phyloP scores from a whole-genome alignment of 202 grass and related monocot species.

The Schoenoplectus triqueter region DNA sequence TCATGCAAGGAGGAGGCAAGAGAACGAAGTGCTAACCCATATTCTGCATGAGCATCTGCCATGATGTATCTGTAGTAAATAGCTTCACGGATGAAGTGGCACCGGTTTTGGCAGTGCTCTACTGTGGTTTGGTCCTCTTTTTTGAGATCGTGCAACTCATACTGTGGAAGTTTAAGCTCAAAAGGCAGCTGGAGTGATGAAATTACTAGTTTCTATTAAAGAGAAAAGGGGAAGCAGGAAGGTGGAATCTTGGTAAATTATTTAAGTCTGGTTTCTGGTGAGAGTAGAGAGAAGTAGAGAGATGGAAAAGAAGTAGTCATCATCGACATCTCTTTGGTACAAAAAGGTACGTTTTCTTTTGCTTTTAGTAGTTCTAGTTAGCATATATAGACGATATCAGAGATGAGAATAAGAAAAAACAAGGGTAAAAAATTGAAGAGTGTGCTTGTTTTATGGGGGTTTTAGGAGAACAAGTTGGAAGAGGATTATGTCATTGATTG shows the following conservation, averaged over 20 bases:
- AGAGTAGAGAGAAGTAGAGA: slow-evolving; percentile 38
- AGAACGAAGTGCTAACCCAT: neutral
- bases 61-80: slow-evolving; percentile 29
- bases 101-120: slow-evolving; percentile 28
- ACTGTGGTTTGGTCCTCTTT: slow-evolving; percentile 14
- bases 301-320: neutral
- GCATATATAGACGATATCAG: neutral
- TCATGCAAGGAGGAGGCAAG: slow-evolving; percentile 26
- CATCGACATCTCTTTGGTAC: slow-evolving; percentile 2
- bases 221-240: slow-evolving; percentile 28
- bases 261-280: slow-evolving; percentile 36
- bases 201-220: neutral
- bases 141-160: slow-evolving; percentile 30
- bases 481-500: slow-evolving; percentile 23
- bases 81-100: neutral
- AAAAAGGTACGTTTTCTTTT: slow-evolving; percentile 13
- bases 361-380: neutral
- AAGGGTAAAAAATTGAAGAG: neutral
- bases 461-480: slow-evolving; percentile 17
- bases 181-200: neutral
- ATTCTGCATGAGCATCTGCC: slow-evolving; percentile 28
- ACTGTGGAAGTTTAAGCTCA: neutral
- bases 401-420: neutral
- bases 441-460: neutral
- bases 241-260: slow-evolving; percentile 41